These are phyloP conservation scores for Eragrostis curvula DNA, from an alignment of 176 grass and related monocot species.

Conservation along the genomic window DNA sequence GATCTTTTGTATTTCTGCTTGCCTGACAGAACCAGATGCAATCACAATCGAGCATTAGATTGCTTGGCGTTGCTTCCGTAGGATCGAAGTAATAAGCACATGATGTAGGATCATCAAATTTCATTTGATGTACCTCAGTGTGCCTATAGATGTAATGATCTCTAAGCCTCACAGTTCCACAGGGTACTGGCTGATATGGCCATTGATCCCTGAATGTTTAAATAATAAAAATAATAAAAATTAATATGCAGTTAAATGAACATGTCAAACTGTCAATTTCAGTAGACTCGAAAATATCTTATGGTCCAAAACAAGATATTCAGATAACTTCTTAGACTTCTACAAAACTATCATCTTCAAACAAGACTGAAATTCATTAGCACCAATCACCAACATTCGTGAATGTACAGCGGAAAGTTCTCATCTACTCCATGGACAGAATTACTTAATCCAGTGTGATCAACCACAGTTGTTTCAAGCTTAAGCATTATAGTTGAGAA, in stretches of 20 bases:
- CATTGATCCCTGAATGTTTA: constrained; percentile 64
- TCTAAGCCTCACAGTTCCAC: constrained; percentile 54
- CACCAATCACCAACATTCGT: neutral
- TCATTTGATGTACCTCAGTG: constrained; percentile 73
- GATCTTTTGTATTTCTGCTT: constrained; percentile 18
- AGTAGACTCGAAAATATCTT: constrained; percentile 1
- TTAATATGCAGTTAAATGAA: constrained; percentile 7
- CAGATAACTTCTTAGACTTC: neutral
- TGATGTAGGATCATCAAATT: constrained; percentile 63
- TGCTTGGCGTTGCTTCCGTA: constrained; percentile 18
- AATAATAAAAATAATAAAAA: constrained; percentile 24
- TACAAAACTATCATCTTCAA: neutral
- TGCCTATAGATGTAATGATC: constrained; percentile 66
- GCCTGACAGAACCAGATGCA: constrained; percentile 65
- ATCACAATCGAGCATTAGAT: constrained; percentile 68
- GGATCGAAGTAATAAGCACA: constrained; percentile 27
- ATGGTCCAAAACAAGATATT: neutral
- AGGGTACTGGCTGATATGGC: constrained; percentile 60
- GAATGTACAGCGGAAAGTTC: neutral
- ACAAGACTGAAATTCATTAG: neutral
- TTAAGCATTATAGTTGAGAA: constrained; percentile 22
- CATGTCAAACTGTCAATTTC: neutral
- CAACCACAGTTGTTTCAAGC: neutral
- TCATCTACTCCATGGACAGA: constrained; percentile 14
- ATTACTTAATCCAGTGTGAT: constrained; percentile 7